Evolutionary conservation across 139 green algal genomes (phyloP), one percentile per base, ranked within the genome.

Genomic region (Deuterostichococcus epilithicus): DNA sequence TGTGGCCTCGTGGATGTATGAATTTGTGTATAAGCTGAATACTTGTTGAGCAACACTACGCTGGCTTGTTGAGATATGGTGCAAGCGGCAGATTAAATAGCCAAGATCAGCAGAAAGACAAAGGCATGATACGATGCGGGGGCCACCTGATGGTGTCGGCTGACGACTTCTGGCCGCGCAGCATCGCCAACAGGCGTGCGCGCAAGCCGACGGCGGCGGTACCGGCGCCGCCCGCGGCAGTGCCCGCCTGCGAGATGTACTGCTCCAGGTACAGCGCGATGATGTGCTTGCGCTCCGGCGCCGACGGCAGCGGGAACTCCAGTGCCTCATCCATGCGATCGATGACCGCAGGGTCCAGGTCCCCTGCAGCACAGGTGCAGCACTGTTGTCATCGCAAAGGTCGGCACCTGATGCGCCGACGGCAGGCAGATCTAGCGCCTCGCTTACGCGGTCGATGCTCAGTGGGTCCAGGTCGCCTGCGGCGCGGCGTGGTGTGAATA

Each of bases 271-370:
- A 98, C 69, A 97, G 85, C 70, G 84, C 70, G 73, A 98, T 76
- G 76, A 98, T 89, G 34, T 85, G 70, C 44, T 77, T 34, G 2
- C 95, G 89, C 88, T 97, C 91, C 0, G 72, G 66, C 30, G 37
- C 39, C 0, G 72, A 74, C 0, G 95, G 95, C 65, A 98, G 83
- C 1, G 83, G 86, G 86, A 99, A 98, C 82, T 97, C 90, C 5
- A 99, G 66, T n/a, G 89, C 88, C 79, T 99, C 95, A 76, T 99
- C 95, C 87, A 98, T 96, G 71, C 94, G 87, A 82, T 99, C 94
- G 32, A 98, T 79, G 32, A 99, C 91, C 1, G 95, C 95, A 35
- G 91, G 85, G 76, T 99, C 95, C 73, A 99, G 82, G 86, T 99
- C 90, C 3, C 52, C 52, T 63, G 52, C 52, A 63, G 42, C 42